Evolutionary conservation across 23 red algal species (phyloP), one percentile per base, ranked within the genome.

Genomic region (Chondrus crispus): DNA sequence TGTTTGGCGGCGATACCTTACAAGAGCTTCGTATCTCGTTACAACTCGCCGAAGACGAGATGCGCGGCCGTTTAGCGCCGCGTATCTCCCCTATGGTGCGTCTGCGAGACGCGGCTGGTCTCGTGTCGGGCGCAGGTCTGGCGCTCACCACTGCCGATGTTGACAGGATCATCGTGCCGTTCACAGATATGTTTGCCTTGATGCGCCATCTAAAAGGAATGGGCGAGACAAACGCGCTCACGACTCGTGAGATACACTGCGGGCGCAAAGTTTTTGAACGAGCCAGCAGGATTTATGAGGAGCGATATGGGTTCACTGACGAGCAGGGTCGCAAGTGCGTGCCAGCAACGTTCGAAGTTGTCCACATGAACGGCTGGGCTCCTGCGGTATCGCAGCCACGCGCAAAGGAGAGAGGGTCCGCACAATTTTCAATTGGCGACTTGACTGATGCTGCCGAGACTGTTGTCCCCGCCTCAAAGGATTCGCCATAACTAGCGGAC

Each of bases 341-440:
- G 16, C 81, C 75, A 28, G 93, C 87, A 12, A 95, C 97, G 28
- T 95, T 98, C 68, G 74, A 96, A 41, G 78, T 96, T 48, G 85
- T 98, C 50, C 89, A 98, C 88, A 69, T 98, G 85, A 89, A 80
- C n/a, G 97, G 97, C 11, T 98, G 97, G 96, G 81, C 64, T 57
- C 80, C 85, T 20, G 28, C 32, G 6, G 76, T 36, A 10, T 5
- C 28, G 43, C 93, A 95, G 66, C 93, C 46, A 1, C 43, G 18
- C 36, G 22, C 74, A 38, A 47, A 45, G 62, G 38, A 82, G 48
- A 37, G 80, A 35, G 90, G 90, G 14, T 87, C 90, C 19, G 79
- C 78, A 5, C 41, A 29, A 12, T 46, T 87, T 36, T 87, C 80
- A 66, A 39, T 93, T 30, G 38, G 46, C 14, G 81, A 93, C 24